Evolutionary conservation across 2,329 filamentous ascomycete genomes (phyloP).

Genomic region (Ramularia endophylla): DNA sequence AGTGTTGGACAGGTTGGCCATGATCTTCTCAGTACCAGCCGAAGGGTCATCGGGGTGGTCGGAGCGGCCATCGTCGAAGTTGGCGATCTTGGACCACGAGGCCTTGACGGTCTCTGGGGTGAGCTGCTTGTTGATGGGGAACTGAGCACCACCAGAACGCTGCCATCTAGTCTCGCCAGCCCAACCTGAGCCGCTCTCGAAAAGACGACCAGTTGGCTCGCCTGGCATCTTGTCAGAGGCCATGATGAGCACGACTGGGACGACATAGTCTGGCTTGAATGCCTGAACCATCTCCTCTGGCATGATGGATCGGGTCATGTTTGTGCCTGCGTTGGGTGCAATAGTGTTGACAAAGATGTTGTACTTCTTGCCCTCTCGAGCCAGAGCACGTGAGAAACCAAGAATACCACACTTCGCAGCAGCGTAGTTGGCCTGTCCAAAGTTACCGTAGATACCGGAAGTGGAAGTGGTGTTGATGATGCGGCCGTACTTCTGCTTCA

Average conservation of each 20-base stretch:
- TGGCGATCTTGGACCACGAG: slow-evolving; percentile 67
- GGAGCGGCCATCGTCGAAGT: slow-evolving; percentile 81
- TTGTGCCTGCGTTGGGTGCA: slow-evolving; percentile 91
- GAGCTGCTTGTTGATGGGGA: slow-evolving; percentile 77
- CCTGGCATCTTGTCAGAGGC: slow-evolving; percentile 76
- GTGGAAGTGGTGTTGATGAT: slow-evolving; percentile 96
- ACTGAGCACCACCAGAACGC: slow-evolving; percentile 79
- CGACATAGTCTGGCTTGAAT: slow-evolving; percentile 98
- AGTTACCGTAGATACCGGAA: slow-evolving; percentile 97
- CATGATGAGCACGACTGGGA: slow-evolving; percentile 82
- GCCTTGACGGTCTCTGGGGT: slow-evolving; percentile 78
- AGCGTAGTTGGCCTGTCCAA: slow-evolving; percentile 96
- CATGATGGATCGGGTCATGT: slow-evolving; percentile 90
- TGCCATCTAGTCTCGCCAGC: slow-evolving; percentile 90
- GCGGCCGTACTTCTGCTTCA: slow-evolving; percentile 98
- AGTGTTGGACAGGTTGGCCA: slow-evolving; percentile 77
- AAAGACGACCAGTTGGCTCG: slow-evolving; percentile 78
- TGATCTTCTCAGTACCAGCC: slow-evolving; percentile 71
- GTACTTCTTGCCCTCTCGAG: slow-evolving; percentile 90
- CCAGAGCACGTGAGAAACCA: slow-evolving; percentile 87
- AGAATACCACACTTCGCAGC: slow-evolving; percentile 70
- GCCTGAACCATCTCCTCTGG: slow-evolving; percentile 97
- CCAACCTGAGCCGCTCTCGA: slow-evolving; percentile 95
- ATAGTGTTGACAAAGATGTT: slow-evolving; percentile 99
- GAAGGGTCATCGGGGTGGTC: slow-evolving; percentile 78